Conservation (phyloP, 176 grass and related monocot genomes). For the Canna indica region DNA sequence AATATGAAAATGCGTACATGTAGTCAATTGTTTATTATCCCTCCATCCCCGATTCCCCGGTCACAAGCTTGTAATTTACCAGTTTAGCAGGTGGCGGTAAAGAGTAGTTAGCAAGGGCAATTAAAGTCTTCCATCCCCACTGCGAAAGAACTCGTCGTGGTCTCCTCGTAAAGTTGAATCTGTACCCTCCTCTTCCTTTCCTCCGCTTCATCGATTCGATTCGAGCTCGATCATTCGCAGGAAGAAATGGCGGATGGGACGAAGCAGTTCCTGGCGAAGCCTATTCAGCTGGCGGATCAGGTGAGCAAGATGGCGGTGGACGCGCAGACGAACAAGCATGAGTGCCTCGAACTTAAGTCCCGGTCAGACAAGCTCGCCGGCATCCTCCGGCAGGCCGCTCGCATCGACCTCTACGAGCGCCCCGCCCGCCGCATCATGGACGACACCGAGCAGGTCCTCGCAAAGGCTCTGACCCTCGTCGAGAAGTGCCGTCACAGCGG, state of each 20-base stretch:
- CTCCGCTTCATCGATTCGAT: too few relatives aligned
- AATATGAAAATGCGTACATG: too few relatives aligned
- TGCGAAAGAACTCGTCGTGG: too few relatives aligned
- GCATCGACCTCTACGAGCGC: background rate
- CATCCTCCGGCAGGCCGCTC: conserved; percentile 4
- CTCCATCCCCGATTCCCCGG: too few relatives aligned
- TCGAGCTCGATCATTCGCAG: too few relatives aligned
- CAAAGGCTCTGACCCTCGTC: background rate
- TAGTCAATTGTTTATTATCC: too few relatives aligned
- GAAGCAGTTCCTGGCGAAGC: conserved; percentile 7
- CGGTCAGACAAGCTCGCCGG: background rate
- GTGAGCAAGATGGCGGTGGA: background rate
- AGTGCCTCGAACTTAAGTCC: conserved; percentile 7
- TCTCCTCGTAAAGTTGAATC: too few relatives aligned
- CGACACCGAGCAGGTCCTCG: conserved; percentile 3
- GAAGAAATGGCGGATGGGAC: background rate
- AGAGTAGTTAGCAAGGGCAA: too few relatives aligned
- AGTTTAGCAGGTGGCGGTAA: too few relatives aligned
- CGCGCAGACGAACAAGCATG: background rate
- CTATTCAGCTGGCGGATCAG: conserved; percentile 7
- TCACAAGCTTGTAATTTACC: too few relatives aligned
- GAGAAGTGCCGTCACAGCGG: background rate
- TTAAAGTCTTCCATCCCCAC: too few relatives aligned
- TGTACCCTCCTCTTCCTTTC: too few relatives aligned
- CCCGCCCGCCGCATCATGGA: conserved; percentile 2